Evolutionary conservation across 352 stramenopile genomes (phyloP), one percentile per base, ranked within the genome.

Genomic region (Globisporangium emineosum): DNA sequence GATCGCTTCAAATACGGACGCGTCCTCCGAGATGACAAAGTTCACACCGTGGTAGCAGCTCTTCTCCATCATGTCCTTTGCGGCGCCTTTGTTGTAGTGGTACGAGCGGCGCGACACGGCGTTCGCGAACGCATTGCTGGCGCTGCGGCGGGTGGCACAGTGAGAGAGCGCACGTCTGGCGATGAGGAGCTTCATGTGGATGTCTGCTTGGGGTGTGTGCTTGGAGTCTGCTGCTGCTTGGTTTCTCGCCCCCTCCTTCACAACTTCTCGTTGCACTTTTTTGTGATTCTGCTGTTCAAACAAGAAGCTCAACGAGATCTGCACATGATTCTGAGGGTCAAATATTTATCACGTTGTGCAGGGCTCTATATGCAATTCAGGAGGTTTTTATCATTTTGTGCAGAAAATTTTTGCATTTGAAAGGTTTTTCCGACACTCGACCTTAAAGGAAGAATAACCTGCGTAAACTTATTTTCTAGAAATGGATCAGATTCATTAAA

Each of bases 11-110:
- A 97, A 98, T 30, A 99, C 94, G 0, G 88, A 91, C 47, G 88
- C 79, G 54, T 98, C 85, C 66, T 98, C 90, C 7, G 83, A 73
- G 64, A 99, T 97, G 42, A 96, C 87, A 65, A 97, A 99, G 70
- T 98, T 96, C 42, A 98, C 97, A 60, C 93, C 86, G 56, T 79
- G 88, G 86, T 98, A 98, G 72, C 94, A 97, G 67, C 85, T 97
- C 67, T 97, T 96, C 66, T 87, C 76, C 78, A 96, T 96, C 67
- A 97, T 94, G 70, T 97, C 86, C 56, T 88, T 86, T 57, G 95
- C 95, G 42, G 89, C 79, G 12, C 85, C 85, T 61, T 93, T 93
- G 67, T 81, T 76, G 70, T 93, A 93, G 62, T 91, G 76, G 69
- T 79, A 86, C 64, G 59, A 30, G 37, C 71, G 58, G 35, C 52